These are phyloP conservation scores for Emergomyces orientalis DNA, from an alignment of 2,329 filamentous ascomycete species.

Conservation along the genomic window DNA sequence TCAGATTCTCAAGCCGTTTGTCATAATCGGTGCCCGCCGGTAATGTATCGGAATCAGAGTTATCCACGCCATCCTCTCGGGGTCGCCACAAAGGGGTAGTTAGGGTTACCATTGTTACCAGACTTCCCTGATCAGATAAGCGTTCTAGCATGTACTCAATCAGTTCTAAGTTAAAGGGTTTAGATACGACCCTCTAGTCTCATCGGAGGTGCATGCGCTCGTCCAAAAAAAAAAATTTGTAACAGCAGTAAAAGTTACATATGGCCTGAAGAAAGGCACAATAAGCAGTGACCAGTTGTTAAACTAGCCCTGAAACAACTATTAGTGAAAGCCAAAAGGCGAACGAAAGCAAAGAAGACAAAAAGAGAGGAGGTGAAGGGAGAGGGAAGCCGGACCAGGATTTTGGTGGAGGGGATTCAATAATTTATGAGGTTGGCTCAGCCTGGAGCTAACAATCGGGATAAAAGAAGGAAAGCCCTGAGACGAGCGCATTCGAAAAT, in stretches of 20 bases:
- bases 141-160: neutral
- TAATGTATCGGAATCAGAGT: constrained; percentile 24
- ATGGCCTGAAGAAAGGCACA: neutral
- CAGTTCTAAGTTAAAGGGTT: neutral
- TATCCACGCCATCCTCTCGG: constrained; percentile 6
- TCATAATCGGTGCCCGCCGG: constrained; percentile 22
- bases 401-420: neutral
- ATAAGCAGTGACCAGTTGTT: neutral
- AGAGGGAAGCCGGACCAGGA: neutral
- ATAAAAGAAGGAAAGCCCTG: neutral
- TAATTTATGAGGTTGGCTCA: neutral
- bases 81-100: neutral
- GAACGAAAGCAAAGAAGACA: neutral
- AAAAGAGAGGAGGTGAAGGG: neutral
- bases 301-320: neutral
- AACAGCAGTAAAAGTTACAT: neutral
- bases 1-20: constrained; percentile 23
- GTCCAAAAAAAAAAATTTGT: neutral
- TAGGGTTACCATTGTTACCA: neutral
- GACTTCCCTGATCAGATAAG: neutral
- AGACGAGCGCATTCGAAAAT: too few species aligned
- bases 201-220: neutral
- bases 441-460: neutral
- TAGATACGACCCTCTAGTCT: neutral
- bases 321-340: neutral